Evolutionary conservation across 148 eudicot species (phyloP).

Genomic region (Rhododendron kiyosumense): DNA sequence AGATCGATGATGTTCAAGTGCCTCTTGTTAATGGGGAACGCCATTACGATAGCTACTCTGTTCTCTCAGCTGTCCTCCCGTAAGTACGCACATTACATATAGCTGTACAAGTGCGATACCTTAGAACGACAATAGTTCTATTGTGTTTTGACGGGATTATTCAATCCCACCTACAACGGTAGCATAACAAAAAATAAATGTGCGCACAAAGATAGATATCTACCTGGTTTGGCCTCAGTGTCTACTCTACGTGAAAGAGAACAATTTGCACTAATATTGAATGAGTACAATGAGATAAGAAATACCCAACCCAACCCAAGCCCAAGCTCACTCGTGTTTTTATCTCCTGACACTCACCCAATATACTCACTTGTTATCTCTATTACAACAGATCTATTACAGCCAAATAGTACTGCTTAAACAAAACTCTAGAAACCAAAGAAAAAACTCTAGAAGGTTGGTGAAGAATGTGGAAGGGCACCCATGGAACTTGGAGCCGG

Average conservation of each 20-base stretch:
- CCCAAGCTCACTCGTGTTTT: no score
- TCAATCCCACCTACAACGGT: neutral
- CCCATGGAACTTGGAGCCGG: no score
- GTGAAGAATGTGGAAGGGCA: no score
- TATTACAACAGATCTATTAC: neutral
- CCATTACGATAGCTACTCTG: constrained; percentile 42
- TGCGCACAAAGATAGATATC: no score
- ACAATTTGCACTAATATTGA: no score
- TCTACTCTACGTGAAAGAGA: neutral
- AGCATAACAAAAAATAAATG: neutral
- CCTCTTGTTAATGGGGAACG: constrained; percentile 38
- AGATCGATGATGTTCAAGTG: constrained; percentile 24
- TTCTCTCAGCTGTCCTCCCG: constrained; percentile 52
- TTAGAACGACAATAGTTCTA: neutral
- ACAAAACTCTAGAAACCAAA: neutral
- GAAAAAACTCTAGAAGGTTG: neutral
- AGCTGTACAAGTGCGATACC: neutral
- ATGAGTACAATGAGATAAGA: no score
- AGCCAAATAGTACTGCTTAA: neutral
- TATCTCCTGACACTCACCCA: neutral
- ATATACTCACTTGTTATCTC: no score
- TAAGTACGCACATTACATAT: constrained; percentile 16
- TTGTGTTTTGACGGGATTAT: neutral
- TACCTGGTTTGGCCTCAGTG: no score
- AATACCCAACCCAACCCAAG: no score